A percentile compares a stretch with the other conserved stretches of the same genome.
Conservation (phyloP, 1,284 basidiomycete species). For the Fistulinella cinereoalba region DNA sequence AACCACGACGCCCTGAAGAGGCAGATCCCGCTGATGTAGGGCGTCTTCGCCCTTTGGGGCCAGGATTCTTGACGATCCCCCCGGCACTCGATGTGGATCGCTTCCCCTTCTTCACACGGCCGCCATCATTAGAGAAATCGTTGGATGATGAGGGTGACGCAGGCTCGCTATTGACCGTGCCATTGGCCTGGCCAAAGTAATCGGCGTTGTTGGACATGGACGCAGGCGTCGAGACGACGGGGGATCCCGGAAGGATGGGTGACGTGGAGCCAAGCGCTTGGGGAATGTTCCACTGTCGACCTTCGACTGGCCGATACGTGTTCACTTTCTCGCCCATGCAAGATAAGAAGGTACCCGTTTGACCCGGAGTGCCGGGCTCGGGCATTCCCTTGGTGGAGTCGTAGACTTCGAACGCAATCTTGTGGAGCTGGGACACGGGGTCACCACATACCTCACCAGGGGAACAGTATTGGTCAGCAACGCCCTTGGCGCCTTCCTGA, state of each 20-base stretch:
- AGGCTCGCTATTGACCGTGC: constrained; percentile 57
- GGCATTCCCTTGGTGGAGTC: constrained; percentile 65
- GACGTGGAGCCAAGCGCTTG: constrained; percentile 50
- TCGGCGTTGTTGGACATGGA: constrained; percentile 54
- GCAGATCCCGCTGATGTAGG: constrained; percentile 74
- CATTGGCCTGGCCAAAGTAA: constrained; percentile 53
- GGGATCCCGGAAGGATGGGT: constrained; percentile 64
- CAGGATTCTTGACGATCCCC: constrained; percentile 57
- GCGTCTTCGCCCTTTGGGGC: constrained; percentile 61
- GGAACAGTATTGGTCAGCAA: constrained; percentile 75
- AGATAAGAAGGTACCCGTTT: constrained; percentile 76
- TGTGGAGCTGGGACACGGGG: constrained; percentile 93
- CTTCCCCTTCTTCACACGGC: constrained; percentile 74
- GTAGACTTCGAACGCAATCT: constrained; percentile 89
- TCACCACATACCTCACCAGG: constrained; percentile 89
- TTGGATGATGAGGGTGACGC: constrained; percentile 61
- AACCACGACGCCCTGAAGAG: constrained; percentile 60
- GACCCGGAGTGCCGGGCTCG: constrained; percentile 69
- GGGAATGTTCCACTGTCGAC: constrained; percentile 64
- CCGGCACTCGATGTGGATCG: constrained; percentile 72
- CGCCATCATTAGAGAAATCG: constrained; percentile 80
- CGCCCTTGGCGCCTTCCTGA: constrained; percentile 77
- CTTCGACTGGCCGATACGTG: constrained; percentile 81
- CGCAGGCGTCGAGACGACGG: constrained; percentile 60
- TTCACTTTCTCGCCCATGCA: constrained; percentile 89